A percentile compares a stretch with the other conserved stretches of the same genome.
Conservation (phyloP, 129 eudicot species). For the Arctium minus region DNA sequence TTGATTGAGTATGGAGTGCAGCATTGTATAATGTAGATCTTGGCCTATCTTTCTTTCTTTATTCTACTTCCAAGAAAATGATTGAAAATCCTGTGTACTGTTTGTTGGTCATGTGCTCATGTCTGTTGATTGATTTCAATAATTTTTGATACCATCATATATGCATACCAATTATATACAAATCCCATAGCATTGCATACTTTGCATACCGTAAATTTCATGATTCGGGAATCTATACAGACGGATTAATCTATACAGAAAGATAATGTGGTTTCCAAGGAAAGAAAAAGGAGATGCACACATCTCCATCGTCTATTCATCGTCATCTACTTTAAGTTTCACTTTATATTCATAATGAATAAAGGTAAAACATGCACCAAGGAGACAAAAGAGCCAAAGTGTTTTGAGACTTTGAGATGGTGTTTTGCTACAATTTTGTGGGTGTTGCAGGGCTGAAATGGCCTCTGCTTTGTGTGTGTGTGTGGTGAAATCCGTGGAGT, state of each 20-base stretch:
- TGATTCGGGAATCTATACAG: not conserved
- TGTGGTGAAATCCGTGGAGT: conserved; percentile 23
- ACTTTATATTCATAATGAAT: conserved; percentile 22
- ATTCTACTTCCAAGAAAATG: conserved; percentile 4
- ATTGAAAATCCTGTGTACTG: conserved; percentile 17
- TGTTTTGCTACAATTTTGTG: conserved; percentile 19
- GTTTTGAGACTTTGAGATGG: conserved; percentile 23
- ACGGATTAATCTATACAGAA: not conserved
- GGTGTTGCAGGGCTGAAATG: conserved; percentile 21
- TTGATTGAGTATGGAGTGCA: conserved; percentile 28
- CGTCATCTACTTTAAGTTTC: conserved; percentile 17
- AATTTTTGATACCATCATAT: not conserved
- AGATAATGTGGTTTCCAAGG: not conserved
- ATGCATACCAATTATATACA: not conserved
- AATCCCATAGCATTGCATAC: not conserved
- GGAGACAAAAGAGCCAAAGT: conserved; percentile 22
- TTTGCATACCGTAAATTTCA: not conserved
- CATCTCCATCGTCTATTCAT: conserved; percentile 24
- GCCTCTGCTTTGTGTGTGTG: not conserved
- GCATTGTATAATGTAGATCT: conserved; percentile 24
- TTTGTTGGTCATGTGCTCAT: conserved; percentile 21
- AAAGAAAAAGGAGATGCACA: not conserved
- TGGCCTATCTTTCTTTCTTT: conserved; percentile 14
- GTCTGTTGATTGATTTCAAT: conserved; percentile 13
- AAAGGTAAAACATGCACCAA: conserved; percentile 15